phyloP scores from a whole-genome alignment of 2,329 filamentous ascomycete species.

The Dactylellina cionopaga region DNA sequence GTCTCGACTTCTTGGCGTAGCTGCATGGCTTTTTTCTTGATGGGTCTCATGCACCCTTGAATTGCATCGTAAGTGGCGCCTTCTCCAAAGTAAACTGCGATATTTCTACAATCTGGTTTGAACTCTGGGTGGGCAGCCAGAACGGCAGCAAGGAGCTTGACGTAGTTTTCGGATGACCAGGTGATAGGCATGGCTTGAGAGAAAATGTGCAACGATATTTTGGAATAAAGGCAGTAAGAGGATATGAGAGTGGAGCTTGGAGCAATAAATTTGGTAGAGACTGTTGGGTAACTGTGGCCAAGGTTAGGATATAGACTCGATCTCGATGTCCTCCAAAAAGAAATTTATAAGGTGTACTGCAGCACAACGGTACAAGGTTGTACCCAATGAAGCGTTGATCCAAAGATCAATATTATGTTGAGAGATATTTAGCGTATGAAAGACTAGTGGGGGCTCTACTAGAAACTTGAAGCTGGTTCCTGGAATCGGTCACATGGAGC shows the following conservation, averaged over 20 bases:
- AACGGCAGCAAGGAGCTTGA: constrained; percentile 42
- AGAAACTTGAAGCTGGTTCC: neutral
- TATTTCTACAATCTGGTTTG: constrained; percentile 20
- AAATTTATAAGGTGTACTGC: neutral
- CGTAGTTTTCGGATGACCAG: constrained; percentile 47
- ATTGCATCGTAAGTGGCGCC: constrained; percentile 50
- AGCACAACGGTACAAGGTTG: neutral
- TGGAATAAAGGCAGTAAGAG: neutral
- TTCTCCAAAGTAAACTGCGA: constrained; percentile 47
- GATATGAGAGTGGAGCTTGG: no score
- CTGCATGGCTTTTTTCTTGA: constrained; percentile 22
- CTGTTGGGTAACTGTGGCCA: no score
- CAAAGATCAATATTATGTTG: neutral
- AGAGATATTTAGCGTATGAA: neutral
- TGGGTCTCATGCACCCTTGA: constrained; percentile 36
- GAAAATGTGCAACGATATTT: neutral
- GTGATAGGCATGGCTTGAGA: constrained; percentile 27
- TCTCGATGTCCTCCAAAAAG: neutral
- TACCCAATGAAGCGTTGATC: neutral
- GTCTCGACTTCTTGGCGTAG: constrained; percentile 41
- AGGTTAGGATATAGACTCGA: neutral
- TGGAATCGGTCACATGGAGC: constrained; percentile 3
- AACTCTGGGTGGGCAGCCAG: constrained; percentile 44
- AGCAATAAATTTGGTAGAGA: no score
- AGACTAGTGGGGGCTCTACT: neutral